Percentiles rank a stretch among this genome's conserved stretches.
phyloP scores from a whole-genome alignment of 495 filamentous ascomycete genomes.

The Hypoxylon perforatum region DNA sequence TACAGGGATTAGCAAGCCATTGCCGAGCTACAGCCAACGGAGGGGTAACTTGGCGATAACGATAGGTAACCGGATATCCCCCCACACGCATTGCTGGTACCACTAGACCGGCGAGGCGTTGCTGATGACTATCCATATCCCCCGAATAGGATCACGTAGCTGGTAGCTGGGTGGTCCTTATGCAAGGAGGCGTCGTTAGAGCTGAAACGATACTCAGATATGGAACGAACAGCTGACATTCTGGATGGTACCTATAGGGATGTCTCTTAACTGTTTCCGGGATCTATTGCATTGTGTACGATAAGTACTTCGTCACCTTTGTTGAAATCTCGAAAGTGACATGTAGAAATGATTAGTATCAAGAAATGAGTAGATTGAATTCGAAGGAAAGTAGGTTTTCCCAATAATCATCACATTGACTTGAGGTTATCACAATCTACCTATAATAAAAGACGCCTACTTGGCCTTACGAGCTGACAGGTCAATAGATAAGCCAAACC shows the following conservation, averaged over 20 bases:
- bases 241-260: not conserved
- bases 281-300: not conserved
- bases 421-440: too few species aligned
- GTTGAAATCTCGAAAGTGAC: too few species aligned
- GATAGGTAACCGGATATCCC: slow-evolving; percentile 30
- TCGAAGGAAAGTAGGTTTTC: too few species aligned
- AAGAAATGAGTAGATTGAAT: too few species aligned
- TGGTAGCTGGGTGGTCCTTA: not conserved
- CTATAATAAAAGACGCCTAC: too few species aligned
- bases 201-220: slow-evolving; percentile 15
- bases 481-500: too few species aligned
- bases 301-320: too few species aligned
- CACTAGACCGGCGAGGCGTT: slow-evolving; percentile 11
- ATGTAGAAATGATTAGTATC: too few species aligned
- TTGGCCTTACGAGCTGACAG: too few species aligned
- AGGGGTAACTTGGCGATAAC: slow-evolving; percentile 31
- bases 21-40: not conserved
- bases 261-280: slow-evolving; percentile 17
- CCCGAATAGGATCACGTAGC: slow-evolving; percentile 3
- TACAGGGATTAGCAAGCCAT: not conserved
- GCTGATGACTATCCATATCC: slow-evolving; percentile 24
- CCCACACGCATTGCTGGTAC: slow-evolving; percentile 25
- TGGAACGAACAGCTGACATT: slow-evolving; percentile 16
- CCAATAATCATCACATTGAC: too few species aligned
- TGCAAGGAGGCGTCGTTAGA: slow-evolving; percentile 8